These are phyloP conservation scores for Kalanchoe fedtschenkoi DNA, from an alignment of 164 flowering plant species.

Conservation along the genomic window DNA sequence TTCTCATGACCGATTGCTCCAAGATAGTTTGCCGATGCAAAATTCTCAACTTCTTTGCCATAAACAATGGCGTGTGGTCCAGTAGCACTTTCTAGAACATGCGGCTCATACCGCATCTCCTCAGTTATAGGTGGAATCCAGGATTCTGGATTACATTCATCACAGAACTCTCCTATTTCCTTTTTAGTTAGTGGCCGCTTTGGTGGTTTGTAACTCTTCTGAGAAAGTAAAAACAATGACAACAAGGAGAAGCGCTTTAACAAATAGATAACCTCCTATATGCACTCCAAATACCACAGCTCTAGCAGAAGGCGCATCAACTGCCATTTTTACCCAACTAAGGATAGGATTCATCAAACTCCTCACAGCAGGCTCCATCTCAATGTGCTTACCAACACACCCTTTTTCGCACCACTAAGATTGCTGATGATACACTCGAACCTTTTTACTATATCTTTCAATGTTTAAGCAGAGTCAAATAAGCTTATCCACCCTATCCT, in stretches of 20 bases:
- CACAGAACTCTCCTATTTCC: slow-evolving; percentile 95
- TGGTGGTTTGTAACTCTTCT: slow-evolving; percentile 95
- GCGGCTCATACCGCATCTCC: slow-evolving; percentile 58
- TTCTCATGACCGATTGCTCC: slow-evolving; percentile 78
- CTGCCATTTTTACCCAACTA: slow-evolving; percentile 37
- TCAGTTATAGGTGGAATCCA: slow-evolving; percentile 64
- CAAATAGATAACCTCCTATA: slow-evolving; percentile 83
- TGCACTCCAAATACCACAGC: slow-evolving; percentile 84
- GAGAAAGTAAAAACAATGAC: slow-evolving; percentile 69
- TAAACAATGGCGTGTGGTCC: slow-evolving; percentile 65
- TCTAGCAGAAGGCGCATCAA: slow-evolving; percentile 61
- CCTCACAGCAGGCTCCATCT: slow-evolving; percentile 17
- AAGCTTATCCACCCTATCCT: background rate
- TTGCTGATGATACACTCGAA: background rate
- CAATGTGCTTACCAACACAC: background rate
- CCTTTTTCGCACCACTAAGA: background rate
- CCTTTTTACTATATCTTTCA: background rate
- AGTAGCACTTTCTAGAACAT: slow-evolving; percentile 85
- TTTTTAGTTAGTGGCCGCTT: slow-evolving; percentile 70
- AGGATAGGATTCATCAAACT: slow-evolving; percentile 26
- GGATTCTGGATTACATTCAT: slow-evolving; percentile 92
- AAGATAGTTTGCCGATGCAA: slow-evolving; percentile 92
- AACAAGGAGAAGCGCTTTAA: slow-evolving; percentile 68
- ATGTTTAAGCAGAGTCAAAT: background rate
- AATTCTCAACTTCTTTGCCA: slow-evolving; percentile 89